phyloP scores from a whole-genome alignment of 2,329 filamentous ascomycete species.

The Cytospora piceicola region DNA sequence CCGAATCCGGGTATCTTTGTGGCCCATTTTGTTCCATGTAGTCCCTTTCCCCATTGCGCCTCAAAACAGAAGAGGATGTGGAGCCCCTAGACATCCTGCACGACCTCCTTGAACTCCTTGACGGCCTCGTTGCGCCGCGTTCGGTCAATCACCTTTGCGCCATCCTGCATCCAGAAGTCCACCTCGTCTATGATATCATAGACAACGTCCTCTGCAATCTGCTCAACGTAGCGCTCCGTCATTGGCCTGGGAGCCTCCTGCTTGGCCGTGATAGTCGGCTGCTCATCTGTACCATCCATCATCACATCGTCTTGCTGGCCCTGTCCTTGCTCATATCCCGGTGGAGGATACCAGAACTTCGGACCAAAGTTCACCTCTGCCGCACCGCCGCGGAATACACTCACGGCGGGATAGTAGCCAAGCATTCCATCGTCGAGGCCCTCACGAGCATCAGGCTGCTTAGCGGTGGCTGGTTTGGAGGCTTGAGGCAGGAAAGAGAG shows the following conservation, averaged over 20 bases:
- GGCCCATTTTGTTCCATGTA: constrained; percentile 12
- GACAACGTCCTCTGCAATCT: constrained; percentile 91
- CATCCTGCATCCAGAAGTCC: constrained; percentile 81
- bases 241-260: constrained; percentile 57
- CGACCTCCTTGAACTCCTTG: constrained; percentile 66
- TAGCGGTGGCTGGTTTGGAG: constrained; percentile 65
- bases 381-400: constrained; percentile 87
- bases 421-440: constrained; percentile 93
- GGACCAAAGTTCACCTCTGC: constrained; percentile 95
- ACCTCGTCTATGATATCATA: constrained; percentile 95
- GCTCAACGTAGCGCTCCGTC: constrained; percentile 82
- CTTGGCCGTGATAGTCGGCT: constrained; percentile 29
- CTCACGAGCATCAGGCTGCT: constrained; percentile 74
- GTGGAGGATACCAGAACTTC: constrained; percentile 86
- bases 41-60: constrained; percentile 11
- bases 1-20: constrained; percentile 24
- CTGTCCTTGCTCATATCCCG: constrained; percentile 53
- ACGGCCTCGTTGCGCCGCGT: constrained; percentile 51
- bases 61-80: constrained; percentile 9
- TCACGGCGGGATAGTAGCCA: constrained; percentile 93
- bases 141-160: constrained; percentile 53
- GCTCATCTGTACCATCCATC: constrained; percentile 47
- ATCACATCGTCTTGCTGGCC: constrained; percentile 50
- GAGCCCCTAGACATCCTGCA: constrained; percentile 59
- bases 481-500: constrained; percentile 91